Base-by-base conservation (phyloP, 441 rosid species). In the Kokia cookei region DNA sequence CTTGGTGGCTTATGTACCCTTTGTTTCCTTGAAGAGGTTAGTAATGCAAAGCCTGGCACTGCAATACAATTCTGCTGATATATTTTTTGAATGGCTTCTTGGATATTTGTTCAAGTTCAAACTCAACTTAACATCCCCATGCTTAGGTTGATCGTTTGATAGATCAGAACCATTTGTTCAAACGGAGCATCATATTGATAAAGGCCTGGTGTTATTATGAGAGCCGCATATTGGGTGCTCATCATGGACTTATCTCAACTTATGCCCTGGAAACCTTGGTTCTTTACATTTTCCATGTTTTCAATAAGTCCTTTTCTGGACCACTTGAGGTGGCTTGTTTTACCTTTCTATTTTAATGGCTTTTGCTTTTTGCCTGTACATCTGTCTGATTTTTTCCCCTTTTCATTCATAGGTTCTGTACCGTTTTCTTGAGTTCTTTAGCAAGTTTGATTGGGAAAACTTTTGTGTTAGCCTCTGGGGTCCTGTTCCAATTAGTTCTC, bases 181-280 rank as follows among this genome's bases (percentile, higher is more conserved):
- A 96, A 83, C 90, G 97, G 69, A 96, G 99, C 85, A 94, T 96
- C 76, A 94, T 96, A 77, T 80, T 96, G 88, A 92, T 96, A 73
- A 96, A 96, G 79, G 99, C 99, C 8, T 96, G 99, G 99, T 96
- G 99, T 87, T 96, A 96, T 79, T 96, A 96, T 79, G 99, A 96
- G 88, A 96, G 99, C 82, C 98, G 99, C 59, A 94, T 92, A 83
- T 80, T 96, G 83, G 99, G 99, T 79, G 98, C 99, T 81, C 98
- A 94, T 85, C 99, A 96, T 79, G 99, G 99, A 71, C 89, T 96
- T 79, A 96, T 96, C 70, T 94, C 99, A 1, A 96, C 99, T 72
- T 96, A 96, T 83, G 99, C 98, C 53, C 75, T 96, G 69, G 98
- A 96, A 81, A 96, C 98, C 75, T 83, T 96, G 88, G 99, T 96